Base-by-base conservation (phyloP, 192 early-diverging fungal genomes). In the Coemansia sp. region DNA sequence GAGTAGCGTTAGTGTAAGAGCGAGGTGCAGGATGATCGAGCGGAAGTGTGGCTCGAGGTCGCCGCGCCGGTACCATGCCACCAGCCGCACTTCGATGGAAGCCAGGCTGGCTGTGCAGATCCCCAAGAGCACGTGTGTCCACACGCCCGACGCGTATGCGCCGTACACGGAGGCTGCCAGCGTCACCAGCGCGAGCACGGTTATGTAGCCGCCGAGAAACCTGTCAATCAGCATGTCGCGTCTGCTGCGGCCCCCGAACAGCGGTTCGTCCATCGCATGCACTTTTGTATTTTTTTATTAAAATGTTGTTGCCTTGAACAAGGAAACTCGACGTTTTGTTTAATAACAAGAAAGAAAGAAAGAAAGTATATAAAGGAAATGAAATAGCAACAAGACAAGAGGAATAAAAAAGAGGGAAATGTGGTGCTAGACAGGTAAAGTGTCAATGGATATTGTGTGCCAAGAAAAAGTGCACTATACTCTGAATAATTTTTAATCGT, bases 11-110 rank as follows among this genome's bases (percentile, higher is more conserved):
- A 82, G 56, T 34, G 66, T 24, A 14, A 66, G 42, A 38, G 49
- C 77, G 27, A 81, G 57, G 1, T 54, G 48, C 14, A 71, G 37
- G 13, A 83, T 71, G 12, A 81, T 39, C 54, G 42, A 61, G 30
- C 69, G 68, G 48, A 83, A 83, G 11, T 64, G 24, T 0, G 81
- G 81, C 53, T 83, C 81, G 17, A 83, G 64, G 55, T 83, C 81
- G 58, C 81, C 81, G n/a, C 63, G 52, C 24, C 81, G 71, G 55
- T 81, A 83, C 80, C 80, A 83, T 11, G 63, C 66, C 25, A 83
- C 58, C 41, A 82, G 67, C 7, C 69, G 81, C 41, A 72, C 55
- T n/a, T 77, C 61, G 34, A 79, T 64, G 6, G 53, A 52, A 11
- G 81, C 60, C 23, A 82, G 55, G 45, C 71, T 22, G 23, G 38